phyloP scores from a whole-genome alignment of 108 stramenopile species.

The Cyclostephanos tholiformis region DNA sequence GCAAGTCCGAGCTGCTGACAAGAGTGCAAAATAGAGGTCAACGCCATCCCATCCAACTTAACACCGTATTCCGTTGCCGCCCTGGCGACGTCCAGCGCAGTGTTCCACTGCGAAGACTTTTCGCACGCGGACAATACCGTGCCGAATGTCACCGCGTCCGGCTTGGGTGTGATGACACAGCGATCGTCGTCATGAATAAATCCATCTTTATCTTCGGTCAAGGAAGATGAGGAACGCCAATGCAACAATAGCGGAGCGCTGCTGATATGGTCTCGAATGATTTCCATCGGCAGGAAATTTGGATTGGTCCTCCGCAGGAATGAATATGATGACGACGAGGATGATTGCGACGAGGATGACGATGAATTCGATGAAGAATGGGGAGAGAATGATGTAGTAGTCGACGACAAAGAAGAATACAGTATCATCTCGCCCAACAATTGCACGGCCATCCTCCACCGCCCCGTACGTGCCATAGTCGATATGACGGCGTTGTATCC shows the following conservation, averaged over 20 bases:
- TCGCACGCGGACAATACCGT: constrained; percentile 83
- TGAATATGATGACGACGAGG: background rate
- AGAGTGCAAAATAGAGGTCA: constrained; percentile 72
- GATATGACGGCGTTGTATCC: constrained; percentile 84
- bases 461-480: constrained; percentile 68
- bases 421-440: constrained; percentile 68
- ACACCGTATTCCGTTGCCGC: constrained; percentile 53
- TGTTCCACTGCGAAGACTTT: constrained; percentile 64
- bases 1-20: constrained; percentile 79
- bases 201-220: background rate
- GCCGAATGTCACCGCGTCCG: constrained; percentile 81
- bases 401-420: constrained; percentile 20
- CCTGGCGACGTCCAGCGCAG: constrained; percentile 56
- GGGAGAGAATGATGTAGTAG: background rate
- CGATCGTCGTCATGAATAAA: background rate
- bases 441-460: constrained; percentile 66
- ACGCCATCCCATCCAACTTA: constrained; percentile 64
- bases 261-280: constrained; percentile 12
- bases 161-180: constrained; percentile 49
- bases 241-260: background rate
- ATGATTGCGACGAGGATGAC: constrained; percentile 1
- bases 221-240: background rate
- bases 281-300: constrained; percentile 17
- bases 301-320: constrained; percentile 17
- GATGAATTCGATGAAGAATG: background rate